Evolutionary conservation across 2,329 filamentous ascomycete genomes (phyloP).

Genomic region (Fusarium buxicola): DNA sequence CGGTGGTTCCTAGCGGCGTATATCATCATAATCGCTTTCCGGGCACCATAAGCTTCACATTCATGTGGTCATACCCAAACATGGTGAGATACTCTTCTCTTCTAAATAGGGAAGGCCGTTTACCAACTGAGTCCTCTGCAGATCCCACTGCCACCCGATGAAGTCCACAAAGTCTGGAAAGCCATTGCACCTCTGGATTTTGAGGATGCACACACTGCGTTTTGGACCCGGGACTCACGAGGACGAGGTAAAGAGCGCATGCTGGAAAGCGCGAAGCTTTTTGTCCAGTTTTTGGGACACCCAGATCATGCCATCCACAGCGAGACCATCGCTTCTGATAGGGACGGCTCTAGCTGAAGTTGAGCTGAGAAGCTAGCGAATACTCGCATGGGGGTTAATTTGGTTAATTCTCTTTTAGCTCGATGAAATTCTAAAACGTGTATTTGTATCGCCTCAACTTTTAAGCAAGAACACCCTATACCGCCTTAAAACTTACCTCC

Average conservation of each 20-base stretch:
- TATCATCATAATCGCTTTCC: neutral
- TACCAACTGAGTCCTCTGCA: neutral
- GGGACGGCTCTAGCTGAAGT: too few relatives aligned
- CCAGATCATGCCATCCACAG: neutral
- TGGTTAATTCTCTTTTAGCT: too few relatives aligned
- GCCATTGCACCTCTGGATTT: neutral
- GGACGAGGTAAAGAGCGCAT: neutral
- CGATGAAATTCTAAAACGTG: too few relatives aligned
- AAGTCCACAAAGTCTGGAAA: neutral
- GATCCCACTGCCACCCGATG: neutral
- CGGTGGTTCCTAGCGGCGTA: neutral
- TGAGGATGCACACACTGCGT: neutral
- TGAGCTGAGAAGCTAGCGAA: too few relatives aligned
- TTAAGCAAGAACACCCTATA: too few relatives aligned
- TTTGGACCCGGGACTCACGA: neutral
- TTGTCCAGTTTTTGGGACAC: neutral
- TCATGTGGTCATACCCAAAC: neutral
- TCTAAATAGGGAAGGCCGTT: neutral
- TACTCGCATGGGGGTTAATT: too few relatives aligned
- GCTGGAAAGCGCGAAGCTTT: neutral
- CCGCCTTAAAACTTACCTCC: too few relatives aligned
- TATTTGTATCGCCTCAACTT: too few relatives aligned
- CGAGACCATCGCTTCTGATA: too few relatives aligned
- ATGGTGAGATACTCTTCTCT: neutral
- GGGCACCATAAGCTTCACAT: neutral